A percentile compares a stretch with the other conserved stretches of the same genome.
Conservation (phyloP, 2,329 filamentous ascomycete genomes). For the Aspergillus thermomutatus region DNA sequence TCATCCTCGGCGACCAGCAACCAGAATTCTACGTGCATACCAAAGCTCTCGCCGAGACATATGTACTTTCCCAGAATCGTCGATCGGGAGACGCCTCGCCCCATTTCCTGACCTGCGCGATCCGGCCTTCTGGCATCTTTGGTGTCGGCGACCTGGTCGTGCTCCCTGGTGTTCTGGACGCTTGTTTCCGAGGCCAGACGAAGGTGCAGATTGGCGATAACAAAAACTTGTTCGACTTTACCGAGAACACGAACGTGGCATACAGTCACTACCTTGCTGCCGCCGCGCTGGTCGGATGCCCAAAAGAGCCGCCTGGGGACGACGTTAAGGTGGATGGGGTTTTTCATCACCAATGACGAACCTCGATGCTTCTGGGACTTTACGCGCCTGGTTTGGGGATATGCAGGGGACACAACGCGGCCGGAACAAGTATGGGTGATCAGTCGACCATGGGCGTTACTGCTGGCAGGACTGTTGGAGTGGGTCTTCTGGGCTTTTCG, state of each 20-base stretch:
- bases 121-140: background rate
- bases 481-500: no score
- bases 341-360: no score
- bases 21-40: background rate
- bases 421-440: no score
- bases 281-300: background rate
- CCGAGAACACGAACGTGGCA: background rate
- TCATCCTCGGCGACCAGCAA: background rate
- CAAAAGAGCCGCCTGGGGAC: background rate
- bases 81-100: background rate
- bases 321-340: no score
- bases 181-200: background rate
- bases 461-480: no score
- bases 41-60: background rate
- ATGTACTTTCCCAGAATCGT: background rate
- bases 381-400: no score
- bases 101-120: background rate
- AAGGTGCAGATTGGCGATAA: background rate
- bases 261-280: background rate
- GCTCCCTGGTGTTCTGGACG: background rate
- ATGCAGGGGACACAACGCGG: no score
- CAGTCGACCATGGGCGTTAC: no score
- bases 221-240: background rate
- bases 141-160: background rate
- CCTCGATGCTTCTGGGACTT: no score